Base-by-base conservation (phyloP, 202 grass and related monocot species). In the Hordeum pubiflorum region DNA sequence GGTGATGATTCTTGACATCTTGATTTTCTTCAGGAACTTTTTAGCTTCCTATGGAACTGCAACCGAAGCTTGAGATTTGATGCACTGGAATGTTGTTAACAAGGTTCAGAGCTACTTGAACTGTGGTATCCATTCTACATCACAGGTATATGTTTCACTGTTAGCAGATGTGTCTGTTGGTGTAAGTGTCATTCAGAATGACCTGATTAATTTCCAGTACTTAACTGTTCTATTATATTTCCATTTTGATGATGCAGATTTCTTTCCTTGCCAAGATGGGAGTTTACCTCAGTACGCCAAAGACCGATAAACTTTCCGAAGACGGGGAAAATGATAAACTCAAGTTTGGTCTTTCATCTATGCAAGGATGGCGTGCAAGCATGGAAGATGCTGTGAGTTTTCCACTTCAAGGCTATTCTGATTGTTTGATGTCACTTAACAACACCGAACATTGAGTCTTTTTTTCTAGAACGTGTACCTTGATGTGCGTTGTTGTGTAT, bases 381-480 rank as follows among this genome's bases (percentile, higher is more conserved):
- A 97, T 94, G 94, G 94, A 97, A 86, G 91, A 97, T 97, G 94
- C 94, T 56, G 91, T 97, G 63, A 91, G 90, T 95, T 86, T 86
- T 38, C 63, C 58, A 73, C 69, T 66, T 22, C 37, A 18, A 81
- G 37, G 34, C 54, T 65, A 78, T 78, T 21, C 20, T 39, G 46
- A 64, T 77, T 48, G 52, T 63, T 46, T 69, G 3, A 39, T 33
- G 17, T 62, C 68, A 48, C 67, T 74, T 37, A 24, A 18, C 68
- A 48, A 39, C 46, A 24, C 48, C 50, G 39, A 15, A 21, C 69
- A 63, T 11, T 54, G 17, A 48, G 13, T 54, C 7, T 54, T 40
- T n/a, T 11, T 54, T 54, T n/a, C 50, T 54, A n/a, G 6, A n/a
- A 54, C 6, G 0, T 6, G 0, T 3, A 44, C 22, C 22, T 70